Base-by-base conservation (phyloP, 768 basidiomycete species). In the Rhodotorula graminis region DNA sequence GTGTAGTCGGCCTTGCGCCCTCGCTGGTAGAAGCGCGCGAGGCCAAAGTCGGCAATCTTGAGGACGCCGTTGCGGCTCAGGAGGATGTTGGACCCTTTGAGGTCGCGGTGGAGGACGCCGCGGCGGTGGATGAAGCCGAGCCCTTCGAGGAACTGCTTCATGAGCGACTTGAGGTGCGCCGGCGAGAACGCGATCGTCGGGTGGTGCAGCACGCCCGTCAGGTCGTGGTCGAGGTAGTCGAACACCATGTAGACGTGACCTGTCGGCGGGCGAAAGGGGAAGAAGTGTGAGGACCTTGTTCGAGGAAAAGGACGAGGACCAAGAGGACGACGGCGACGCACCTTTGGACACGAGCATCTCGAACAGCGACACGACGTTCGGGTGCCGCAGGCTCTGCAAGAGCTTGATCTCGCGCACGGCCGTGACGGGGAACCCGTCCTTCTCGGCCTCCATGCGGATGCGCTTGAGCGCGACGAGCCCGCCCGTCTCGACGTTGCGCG, bases 301-400 rank as follows among this genome's bases (percentile, higher is more conserved):
- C 5, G 37, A 37, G 37, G 11, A 12, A 12, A 14, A 12, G 31
- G 14, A 49, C 58, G 37, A 5, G 53, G 53, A 27, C 18, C 23
- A 8, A 42, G 58, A 42, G 9, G 11, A 49, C 31, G n/a, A 69
- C 2, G 56, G 29, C 15, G 33, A 76, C 86, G 75, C 77, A 93
- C 96, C 93, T 77, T 92, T 91, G 1, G 93, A 92, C 14, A 98
- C 94, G 90, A 99, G 94, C 93, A 99, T 99, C 82, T 99, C 96
- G 75, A 90, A 88, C 50, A 99, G 83, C 62, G 85, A 85, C 56
- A 99, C 88, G 56, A 99, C 87, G 78, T 99, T 99, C 52, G 85
- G 85, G 80, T 99, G 95, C 70, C 88, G 85, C 62, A 99, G 82
- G 12, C 89, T 91, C 80, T 99, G 96, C 46, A 99, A 82, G 53